Evolutionary conservation across 257 asterid species (phyloP), one percentile per base, ranked within the genome.

Genomic region (Solanum rostratum): DNA sequence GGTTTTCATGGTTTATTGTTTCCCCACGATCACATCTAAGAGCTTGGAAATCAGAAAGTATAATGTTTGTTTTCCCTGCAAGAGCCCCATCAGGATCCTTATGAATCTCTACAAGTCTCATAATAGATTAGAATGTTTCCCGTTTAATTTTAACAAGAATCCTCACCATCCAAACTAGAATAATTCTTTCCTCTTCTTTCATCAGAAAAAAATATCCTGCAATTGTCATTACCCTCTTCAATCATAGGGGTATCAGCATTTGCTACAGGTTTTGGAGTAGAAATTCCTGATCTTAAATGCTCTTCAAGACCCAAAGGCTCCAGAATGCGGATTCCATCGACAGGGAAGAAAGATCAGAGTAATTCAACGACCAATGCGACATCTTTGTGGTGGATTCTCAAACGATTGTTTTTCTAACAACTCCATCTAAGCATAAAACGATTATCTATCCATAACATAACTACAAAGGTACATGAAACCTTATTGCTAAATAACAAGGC

Each of bases 31-130:
- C 27, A 69, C 29, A 88, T 79, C 45, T 74, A 46, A 60, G 80
- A 82, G 79, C 82, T 85, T 90, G 88, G 85, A 86, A 84, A 81
- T 83, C 73, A 79, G 87, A 84, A 83, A 80, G 76, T 60, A 78
- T 50, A 45, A 81, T 70, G 52, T 89, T 76, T 80, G 84, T 82
- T 71, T 85, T 91, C 84, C 94, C 99, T 95, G 95, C 93, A 88
- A 91, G 88, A 89, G 83, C 87, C 89, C 91, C 91, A 85, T 81
- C 79, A 80, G 74, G 79, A 85, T 69, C 87, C 73, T 79, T 43
- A 63, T 46, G 83, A 53, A 74, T 87, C 68, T 66, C 78, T 70
- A 22, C n/a, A 9, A 45, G 59, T 74, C 60, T 74, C 46, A 2
- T 46, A 45, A 73, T 39, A 24, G 24, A 74, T 46, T 19, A 74